Percentiles rank a stretch among this genome's conserved stretches.
phyloP scores from a whole-genome alignment of 2,329 filamentous ascomycete species.

The Clonostachys rhizophaga region DNA sequence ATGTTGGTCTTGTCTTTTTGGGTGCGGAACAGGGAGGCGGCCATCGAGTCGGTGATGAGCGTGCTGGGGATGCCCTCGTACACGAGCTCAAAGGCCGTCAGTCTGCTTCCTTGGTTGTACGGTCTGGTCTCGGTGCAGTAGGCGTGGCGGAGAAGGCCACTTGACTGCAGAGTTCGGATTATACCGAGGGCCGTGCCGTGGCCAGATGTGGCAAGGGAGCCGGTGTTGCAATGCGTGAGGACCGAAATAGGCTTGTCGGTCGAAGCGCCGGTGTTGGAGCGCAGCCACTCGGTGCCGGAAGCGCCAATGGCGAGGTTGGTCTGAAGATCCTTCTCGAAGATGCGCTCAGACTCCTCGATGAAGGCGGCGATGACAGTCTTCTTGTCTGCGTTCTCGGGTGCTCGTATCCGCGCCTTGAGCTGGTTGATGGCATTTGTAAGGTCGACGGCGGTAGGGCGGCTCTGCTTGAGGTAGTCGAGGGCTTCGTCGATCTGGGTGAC shows the following conservation, averaged over 20 bases:
- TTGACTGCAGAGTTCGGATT: constrained; percentile 73
- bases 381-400: constrained; percentile 35
- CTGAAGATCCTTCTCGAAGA: constrained; percentile 79
- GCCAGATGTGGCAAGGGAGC: constrained; percentile 93
- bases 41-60: constrained; percentile 95
- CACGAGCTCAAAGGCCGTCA: constrained; percentile 95
- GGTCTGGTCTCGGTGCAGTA: constrained; percentile 97
- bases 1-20: constrained; percentile 63
- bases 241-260: constrained; percentile 61
- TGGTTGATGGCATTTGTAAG: constrained; percentile 84
- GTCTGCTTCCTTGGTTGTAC: constrained; percentile 93
- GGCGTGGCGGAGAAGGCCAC: constrained; percentile 67
- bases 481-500: constrained; percentile 70
- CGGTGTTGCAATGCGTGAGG: constrained; percentile 96
- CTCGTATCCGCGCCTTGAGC: constrained; percentile 61
- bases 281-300: constrained; percentile 79
- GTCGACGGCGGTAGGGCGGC: constrained; percentile 91
- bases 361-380: constrained; percentile 63
- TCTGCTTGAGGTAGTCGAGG: constrained; percentile 82
- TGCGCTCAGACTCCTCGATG: constrained; percentile 75
- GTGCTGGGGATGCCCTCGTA: constrained; percentile 90
- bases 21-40: constrained; percentile 71
- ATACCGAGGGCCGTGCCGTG: constrained; percentile 95
- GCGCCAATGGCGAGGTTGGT: constrained; percentile 86
- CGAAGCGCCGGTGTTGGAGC: constrained; percentile 48